Percentiles rank a stretch among this genome's conserved stretches.
Evolutionary conservation across 805 yeast species (phyloP).

Genomic region (Komagataella kurtzmanii): DNA sequence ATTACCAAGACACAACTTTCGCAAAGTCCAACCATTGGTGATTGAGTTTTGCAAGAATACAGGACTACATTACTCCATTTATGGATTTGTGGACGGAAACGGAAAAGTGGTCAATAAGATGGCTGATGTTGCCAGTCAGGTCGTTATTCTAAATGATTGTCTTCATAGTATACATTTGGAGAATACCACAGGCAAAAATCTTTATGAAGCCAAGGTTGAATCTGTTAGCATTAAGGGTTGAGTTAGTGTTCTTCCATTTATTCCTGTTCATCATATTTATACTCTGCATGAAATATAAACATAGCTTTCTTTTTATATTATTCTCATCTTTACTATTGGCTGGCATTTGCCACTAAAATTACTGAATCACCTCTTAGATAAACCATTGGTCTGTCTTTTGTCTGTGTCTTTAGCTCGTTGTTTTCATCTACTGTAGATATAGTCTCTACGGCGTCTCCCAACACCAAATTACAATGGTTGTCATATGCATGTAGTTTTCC

Average conservation of each 20-base stretch:
- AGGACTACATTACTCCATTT: conserved; percentile 70
- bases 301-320: neutral
- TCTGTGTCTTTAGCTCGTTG: conserved; percentile 20
- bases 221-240: neutral
- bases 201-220: conserved; percentile 16
- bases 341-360: conserved; percentile 41
- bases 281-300: neutral
- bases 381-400: conserved; percentile 70
- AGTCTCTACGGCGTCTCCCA: conserved; percentile 85
- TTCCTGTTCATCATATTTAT: neutral
- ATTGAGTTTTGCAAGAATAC: conserved; percentile 62
- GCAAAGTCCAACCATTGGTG: conserved; percentile 61
- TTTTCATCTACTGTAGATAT: conserved; percentile 41
- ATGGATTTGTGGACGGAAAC: conserved; percentile 76
- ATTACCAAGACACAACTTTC: conserved; percentile 75
- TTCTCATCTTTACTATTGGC: neutral
- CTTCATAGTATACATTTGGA: conserved; percentile 49
- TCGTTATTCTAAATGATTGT: conserved; percentile 63
- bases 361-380: conserved; percentile 98
- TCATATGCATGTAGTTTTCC: conserved; percentile 92
- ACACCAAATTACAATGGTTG: conserved; percentile 90
- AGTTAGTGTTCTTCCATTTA: neutral
- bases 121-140: conserved; percentile 70
- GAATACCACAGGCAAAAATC: conserved; percentile 15
- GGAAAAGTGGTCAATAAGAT: conserved; percentile 53